Evolutionary conservation across 2,329 filamentous ascomycete species (phyloP).

Genomic region (Alternaria arborescens): DNA sequence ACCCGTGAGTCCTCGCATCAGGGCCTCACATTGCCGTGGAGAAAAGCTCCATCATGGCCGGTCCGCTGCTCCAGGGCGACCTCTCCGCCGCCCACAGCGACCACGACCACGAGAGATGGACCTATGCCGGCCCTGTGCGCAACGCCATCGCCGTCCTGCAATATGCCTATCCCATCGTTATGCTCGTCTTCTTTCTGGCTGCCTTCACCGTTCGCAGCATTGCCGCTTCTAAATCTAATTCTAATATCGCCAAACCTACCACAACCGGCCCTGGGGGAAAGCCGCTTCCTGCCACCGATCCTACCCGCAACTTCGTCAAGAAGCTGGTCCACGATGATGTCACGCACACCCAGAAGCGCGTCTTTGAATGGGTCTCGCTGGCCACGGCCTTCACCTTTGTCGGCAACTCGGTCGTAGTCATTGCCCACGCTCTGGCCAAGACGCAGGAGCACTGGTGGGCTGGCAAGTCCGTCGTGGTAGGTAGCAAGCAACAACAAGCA

Average conservation of each 20-base stretch:
- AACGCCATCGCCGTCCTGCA: conserved; percentile 54
- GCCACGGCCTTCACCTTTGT: conserved; percentile 78
- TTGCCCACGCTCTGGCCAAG: conserved; percentile 74
- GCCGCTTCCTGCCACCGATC: conserved; percentile 74
- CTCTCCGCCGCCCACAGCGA: conserved; percentile 10
- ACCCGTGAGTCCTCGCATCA: conserved; percentile 17
- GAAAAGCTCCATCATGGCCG: conserved; percentile 33
- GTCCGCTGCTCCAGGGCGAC: conserved; percentile 19
- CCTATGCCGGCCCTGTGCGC: conserved; percentile 30
- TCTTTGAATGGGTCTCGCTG: conserved; percentile 79
- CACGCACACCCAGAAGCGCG: conserved; percentile 70
- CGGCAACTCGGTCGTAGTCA: conserved; percentile 75
- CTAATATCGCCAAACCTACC: conserved; percentile 55
- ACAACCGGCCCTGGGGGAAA: conserved; percentile 86
- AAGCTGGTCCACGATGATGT: conserved; percentile 63
- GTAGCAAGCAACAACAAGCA: conserved; percentile 39
- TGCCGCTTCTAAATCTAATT: conserved; percentile 57
- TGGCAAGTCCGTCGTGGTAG: conserved; percentile 77
- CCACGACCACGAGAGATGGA: conserved; percentile 28
- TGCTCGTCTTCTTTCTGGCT: conserved; percentile 70
- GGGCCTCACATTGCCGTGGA: conserved; percentile 19
- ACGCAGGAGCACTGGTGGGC: conserved; percentile 80
- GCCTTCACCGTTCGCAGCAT: conserved; percentile 70
- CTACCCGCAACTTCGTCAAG: conserved; percentile 54
- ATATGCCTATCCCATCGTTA: conserved; percentile 69